A percentile compares a stretch with the other conserved stretches of the same genome.
These are phyloP conservation scores for Rubroboletus satanas DNA, from an alignment of 768 basidiomycete species.

Conservation along the genomic window DNA sequence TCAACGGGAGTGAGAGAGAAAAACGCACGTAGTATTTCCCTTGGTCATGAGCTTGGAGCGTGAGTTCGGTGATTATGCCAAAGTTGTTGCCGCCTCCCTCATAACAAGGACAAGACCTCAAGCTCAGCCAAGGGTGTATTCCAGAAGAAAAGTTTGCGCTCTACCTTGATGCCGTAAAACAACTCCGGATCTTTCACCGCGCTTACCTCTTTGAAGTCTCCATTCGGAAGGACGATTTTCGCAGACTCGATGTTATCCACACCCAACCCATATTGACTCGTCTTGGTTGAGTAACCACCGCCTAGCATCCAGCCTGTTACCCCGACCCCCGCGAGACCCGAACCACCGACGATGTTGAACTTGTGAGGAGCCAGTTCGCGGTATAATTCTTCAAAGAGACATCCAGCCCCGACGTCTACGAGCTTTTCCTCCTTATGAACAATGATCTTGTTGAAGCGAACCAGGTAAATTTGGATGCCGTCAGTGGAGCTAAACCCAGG, in stretches of 20 bases:
- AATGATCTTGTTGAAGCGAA: conserved; percentile 23
- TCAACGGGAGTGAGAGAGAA: not conserved
- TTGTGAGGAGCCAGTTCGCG: conserved; percentile 3
- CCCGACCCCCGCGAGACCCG: conserved; percentile 25
- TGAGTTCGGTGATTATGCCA: conserved; percentile 28
- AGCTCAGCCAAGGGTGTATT: not conserved
- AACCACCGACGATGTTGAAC: conserved; percentile 24
- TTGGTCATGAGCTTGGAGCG: conserved; percentile 15
- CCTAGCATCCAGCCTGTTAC: conserved; percentile 33
- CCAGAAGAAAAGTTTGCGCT: too few species aligned
- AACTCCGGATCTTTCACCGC: not conserved
- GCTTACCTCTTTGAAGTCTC: conserved; percentile 9
- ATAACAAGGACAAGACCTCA: not conserved
- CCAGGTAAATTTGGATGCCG: conserved; percentile 29
- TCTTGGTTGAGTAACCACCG: conserved; percentile 34
- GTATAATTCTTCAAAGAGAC: conserved; percentile 31
- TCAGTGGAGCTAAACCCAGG: conserved; percentile 32
- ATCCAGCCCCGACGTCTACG: conserved; percentile 27
- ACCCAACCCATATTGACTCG: conserved; percentile 32
- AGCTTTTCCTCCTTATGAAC: not conserved
- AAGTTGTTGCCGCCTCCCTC: conserved; percentile 29
- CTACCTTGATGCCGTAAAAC: conserved; percentile 3
- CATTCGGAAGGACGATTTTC: conserved; percentile 31
- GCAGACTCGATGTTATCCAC: conserved; percentile 32
- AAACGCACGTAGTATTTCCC: conserved; percentile 2